phyloP scores from a whole-genome alignment of 805 yeast genomes.

The Suhomyces sp. region DNA sequence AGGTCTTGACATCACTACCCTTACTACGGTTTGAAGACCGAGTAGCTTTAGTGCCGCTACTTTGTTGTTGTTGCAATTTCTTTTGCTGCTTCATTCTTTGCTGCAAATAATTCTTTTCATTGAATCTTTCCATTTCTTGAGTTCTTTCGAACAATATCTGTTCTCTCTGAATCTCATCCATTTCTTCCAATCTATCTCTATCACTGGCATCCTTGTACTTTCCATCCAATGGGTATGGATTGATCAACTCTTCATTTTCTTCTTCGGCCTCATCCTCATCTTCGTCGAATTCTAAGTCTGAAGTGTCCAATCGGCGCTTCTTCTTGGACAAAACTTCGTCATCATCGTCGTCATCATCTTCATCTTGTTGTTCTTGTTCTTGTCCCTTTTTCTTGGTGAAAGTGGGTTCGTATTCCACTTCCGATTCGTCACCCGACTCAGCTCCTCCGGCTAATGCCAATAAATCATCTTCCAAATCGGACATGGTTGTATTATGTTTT shows the following conservation, averaged over 20 bases:
- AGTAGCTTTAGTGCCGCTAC: constrained; percentile 24
- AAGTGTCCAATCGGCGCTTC: constrained; percentile 24
- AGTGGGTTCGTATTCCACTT: constrained; percentile 26
- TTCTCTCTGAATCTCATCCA: constrained; percentile 94
- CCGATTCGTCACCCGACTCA: constrained; percentile 54
- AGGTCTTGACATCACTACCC: constrained; percentile 26
- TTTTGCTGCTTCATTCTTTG: constrained; percentile 70
- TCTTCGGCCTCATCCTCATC: constrained; percentile 25
- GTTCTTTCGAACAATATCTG: constrained; percentile 87
- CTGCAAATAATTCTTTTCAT: constrained; percentile 79
- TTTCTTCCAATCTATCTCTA: constrained; percentile 56
- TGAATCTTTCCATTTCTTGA: constrained; percentile 85
- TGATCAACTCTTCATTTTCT: constrained; percentile 41
- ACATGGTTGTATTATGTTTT: constrained; percentile 43
- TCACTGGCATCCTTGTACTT: constrained; percentile 84
- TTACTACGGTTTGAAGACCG: constrained; percentile 37
- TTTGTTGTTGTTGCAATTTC: constrained; percentile 8
- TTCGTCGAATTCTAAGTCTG: constrained; percentile 16
- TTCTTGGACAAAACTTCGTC: constrained; percentile 28
- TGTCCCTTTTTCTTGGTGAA: constrained; percentile 28
- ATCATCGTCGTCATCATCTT: constrained; percentile 24
- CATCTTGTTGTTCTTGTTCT: constrained; percentile 20
- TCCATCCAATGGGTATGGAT: constrained; percentile 93
- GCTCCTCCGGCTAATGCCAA: constrained; percentile 73
- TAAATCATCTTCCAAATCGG: constrained; percentile 90